Evolutionary conservation across 805 yeast species (phyloP).

Genomic region (Kuraishia floccosa): DNA sequence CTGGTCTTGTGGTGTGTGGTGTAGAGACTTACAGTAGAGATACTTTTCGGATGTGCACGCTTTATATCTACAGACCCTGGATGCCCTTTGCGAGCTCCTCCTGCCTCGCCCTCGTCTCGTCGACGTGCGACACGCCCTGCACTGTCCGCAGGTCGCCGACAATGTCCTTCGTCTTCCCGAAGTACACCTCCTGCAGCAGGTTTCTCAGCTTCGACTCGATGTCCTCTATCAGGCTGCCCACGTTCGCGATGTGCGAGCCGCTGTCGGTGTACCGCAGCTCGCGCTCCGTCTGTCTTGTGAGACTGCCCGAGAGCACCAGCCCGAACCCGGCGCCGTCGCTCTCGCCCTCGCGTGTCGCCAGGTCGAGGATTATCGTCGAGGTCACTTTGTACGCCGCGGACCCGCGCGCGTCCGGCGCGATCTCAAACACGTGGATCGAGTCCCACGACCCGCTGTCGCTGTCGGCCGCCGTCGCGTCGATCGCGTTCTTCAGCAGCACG

Average conservation of each 20-base stretch:
- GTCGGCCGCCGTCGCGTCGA: slow-evolving; percentile 24
- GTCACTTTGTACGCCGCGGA: slow-evolving; percentile 58
- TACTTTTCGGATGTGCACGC: too few relatives aligned
- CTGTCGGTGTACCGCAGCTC: slow-evolving; percentile 34
- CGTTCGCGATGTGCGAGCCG: slow-evolving; percentile 68
- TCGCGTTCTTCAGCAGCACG: slow-evolving; percentile 63
- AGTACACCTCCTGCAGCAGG: slow-evolving; percentile 84
- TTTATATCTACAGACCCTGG: slow-evolving; percentile 12
- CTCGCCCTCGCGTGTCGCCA: slow-evolving; percentile 22
- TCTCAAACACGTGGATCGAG: slow-evolving; percentile 86
- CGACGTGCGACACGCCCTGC: slow-evolving; percentile 20
- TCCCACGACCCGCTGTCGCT: slow-evolving; percentile 64
- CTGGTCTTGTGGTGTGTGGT: too few relatives aligned
- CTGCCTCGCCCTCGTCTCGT: slow-evolving; percentile 26
- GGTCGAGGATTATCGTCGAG: slow-evolving; percentile 75
- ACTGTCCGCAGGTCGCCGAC: slow-evolving; percentile 54
- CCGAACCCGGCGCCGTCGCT: slow-evolving; percentile 13
- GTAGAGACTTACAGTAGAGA: too few relatives aligned
- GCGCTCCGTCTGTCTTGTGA: slow-evolving; percentile 75
- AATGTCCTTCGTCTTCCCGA: slow-evolving; percentile 88
- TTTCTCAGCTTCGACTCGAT: slow-evolving; percentile 81
- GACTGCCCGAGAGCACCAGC: slow-evolving; percentile 60
- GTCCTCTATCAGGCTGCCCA: slow-evolving; percentile 82
- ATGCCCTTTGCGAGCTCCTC: slow-evolving; percentile 27
- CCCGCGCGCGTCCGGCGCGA: slow-evolving; percentile 26